Evolutionary conservation across 805 yeast genomes (phyloP), one percentile per base, ranked within the genome.

Genomic region (Myxozyma neotropica): DNA sequence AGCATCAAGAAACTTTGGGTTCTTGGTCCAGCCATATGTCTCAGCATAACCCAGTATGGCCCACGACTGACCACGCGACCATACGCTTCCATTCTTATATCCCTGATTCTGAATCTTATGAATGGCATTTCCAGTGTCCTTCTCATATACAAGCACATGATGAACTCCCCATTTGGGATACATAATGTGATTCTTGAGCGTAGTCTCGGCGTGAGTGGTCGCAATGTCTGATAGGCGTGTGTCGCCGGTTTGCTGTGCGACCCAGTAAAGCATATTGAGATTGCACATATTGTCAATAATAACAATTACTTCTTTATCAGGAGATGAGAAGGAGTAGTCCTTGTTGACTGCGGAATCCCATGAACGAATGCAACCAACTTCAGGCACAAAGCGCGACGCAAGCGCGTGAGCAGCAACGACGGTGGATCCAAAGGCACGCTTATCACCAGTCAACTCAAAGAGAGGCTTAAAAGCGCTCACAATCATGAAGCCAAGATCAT

Each of bases 51-150:
- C 75, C 44, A 70, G 61, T 10, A 72, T 40, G 3, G 70, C 73
- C 75, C 75, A 72, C 3, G 75, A 69, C 59, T 71, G 74, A 39
- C 75, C 75, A n/a, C 74, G 67, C 8, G 70, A 55, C 75, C 75
- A 72, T 33, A 68, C 59, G 6, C 70, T 42, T 13, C 69, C 72
- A 55, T 72, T 70, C 13, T 56, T 59, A 43, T 64, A 71, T 10
- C 75, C 74, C 58, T 72, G 74, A 47, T 67, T 58, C 24, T 74
- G 72, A 53, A 70, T 64, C 23, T 67, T 69, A 8, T 67, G 70
- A 40, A 65, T 68, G 2, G 58, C 59, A 3, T 43, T 40, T 3
- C 75, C 75, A 6, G 65, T 64, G 7, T 43, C 57, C 24, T 55
- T n/a, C 51, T 71, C 68, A 54, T 67, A 71, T 15, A 69, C 69